Percentiles rank a stretch among this genome's conserved stretches.
Evolutionary conservation across 768 basidiomycete genomes (phyloP).

Genomic region (Naganishia vishniacii): DNA sequence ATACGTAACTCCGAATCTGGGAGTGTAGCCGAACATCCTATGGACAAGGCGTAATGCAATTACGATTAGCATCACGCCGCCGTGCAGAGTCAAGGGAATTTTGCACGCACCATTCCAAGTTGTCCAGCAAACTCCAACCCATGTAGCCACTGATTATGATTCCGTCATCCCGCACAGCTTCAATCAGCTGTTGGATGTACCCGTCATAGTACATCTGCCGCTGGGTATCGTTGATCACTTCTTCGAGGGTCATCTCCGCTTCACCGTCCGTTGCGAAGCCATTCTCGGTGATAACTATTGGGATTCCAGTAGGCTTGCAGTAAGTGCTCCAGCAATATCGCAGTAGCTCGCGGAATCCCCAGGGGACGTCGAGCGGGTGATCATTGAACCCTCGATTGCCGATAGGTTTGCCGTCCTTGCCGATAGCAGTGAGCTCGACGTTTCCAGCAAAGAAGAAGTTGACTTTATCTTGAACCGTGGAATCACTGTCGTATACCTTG

Average conservation of each 20-base stretch:
- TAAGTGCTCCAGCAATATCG: constrained; percentile 41
- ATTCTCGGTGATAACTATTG: constrained; percentile 44
- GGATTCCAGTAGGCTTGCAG: constrained; percentile 29
- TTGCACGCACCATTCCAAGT: constrained; percentile 33
- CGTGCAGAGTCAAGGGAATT: constrained; percentile 28
- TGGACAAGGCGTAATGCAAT: constrained; percentile 14
- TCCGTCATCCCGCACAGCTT: constrained; percentile 37
- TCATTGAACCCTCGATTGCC: constrained; percentile 2
- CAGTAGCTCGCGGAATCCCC: constrained; percentile 41
- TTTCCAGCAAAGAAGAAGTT: constrained; percentile 10
- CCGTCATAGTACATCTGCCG: constrained; percentile 38
- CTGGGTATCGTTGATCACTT: constrained; percentile 39
- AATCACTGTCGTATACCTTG: not conserved
- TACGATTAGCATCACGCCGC: not conserved
- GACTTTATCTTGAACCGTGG: constrained; percentile 5
- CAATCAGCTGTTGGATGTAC: constrained; percentile 32
- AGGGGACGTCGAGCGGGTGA: constrained; percentile 32
- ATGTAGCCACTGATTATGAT: constrained; percentile 38
- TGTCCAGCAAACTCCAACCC: constrained; percentile 36
- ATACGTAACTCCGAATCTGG: constrained; percentile 34
- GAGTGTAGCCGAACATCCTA: constrained; percentile 33
- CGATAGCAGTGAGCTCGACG: constrained; percentile 17
- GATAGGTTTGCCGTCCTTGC: constrained; percentile 24
- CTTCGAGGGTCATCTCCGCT: constrained; percentile 25
- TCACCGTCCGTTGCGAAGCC: constrained; percentile 38